Conservation (phyloP, 225 moss, liverwort and hornwort species). For the Lunularia cruciata region DNA sequence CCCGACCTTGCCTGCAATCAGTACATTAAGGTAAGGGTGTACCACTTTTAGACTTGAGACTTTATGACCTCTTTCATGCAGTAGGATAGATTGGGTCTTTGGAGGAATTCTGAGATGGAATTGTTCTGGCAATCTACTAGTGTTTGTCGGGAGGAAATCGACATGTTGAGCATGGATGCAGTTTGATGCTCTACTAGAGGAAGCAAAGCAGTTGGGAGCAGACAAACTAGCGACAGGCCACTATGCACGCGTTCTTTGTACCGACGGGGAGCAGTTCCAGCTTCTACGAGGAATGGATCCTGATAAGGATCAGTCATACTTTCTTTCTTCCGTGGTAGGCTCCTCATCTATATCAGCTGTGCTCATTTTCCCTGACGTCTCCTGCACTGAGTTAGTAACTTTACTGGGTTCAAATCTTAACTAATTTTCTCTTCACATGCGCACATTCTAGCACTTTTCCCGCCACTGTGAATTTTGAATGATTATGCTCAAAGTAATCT, state of each 20-base stretch:
- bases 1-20: conserved; percentile 96
- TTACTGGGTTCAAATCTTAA: too few relatives aligned
- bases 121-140: conserved; percentile 4
- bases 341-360: too few relatives aligned
- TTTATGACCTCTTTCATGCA: background rate
- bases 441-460: too few relatives aligned
- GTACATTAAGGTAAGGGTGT: conserved; percentile 66
- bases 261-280: conserved; percentile 53
- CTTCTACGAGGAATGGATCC: conserved; percentile 77
- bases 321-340: conserved; percentile 97
- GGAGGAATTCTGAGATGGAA: conserved; percentile 11
- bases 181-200: conserved; percentile 82
- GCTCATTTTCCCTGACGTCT: too few relatives aligned
- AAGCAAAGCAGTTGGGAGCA: conserved; percentile 79
- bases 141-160: conserved; percentile 23
- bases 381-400: too few relatives aligned
- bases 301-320: conserved; percentile 89
- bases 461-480: too few relatives aligned
- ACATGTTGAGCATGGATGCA: conserved; percentile 29
- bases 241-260: conserved; percentile 71
- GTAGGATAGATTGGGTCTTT: background rate
- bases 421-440: too few relatives aligned
- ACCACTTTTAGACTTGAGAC: background rate
- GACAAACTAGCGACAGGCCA: conserved; percentile 90
- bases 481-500: too few relatives aligned